Evolutionary conservation across 1,139 yeast species (phyloP).

Genomic region (Zygosaccharomyces pseudobailii): DNA sequence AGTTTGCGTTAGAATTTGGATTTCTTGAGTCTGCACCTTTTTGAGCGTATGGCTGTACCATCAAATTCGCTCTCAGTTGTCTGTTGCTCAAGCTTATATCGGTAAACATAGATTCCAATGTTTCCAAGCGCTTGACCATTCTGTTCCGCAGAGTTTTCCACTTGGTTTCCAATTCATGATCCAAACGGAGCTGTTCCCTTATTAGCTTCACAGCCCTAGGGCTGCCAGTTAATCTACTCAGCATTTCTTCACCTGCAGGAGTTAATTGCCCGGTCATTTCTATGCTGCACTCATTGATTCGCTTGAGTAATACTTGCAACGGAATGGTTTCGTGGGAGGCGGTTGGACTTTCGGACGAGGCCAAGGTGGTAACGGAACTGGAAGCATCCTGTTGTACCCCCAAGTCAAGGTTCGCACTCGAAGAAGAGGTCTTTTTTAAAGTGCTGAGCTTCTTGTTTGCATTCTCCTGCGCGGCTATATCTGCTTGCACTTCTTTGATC

Average conservation of each 20-base stretch:
- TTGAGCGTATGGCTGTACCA: slow-evolving; percentile 23
- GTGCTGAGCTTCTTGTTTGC: slow-evolving; percentile 23
- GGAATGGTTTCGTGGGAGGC: slow-evolving; percentile 10
- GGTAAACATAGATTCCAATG: slow-evolving; percentile 23
- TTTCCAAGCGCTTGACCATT: slow-evolving; percentile 20
- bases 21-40: slow-evolving; percentile 4
- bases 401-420: slow-evolving; percentile 6
- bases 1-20: slow-evolving; percentile 6
- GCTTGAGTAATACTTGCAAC: slow-evolving; percentile 15
- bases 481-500: slow-evolving; percentile 18
- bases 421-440: slow-evolving; percentile 14
- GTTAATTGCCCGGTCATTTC: slow-evolving; percentile 26
- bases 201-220: slow-evolving; percentile 21
- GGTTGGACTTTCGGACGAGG: not conserved
- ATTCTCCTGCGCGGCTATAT: slow-evolving; percentile 19
- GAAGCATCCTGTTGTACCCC: not conserved
- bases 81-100: slow-evolving; percentile 22
- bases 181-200: slow-evolving; percentile 26
- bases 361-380: not conserved
- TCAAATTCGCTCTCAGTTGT: slow-evolving; percentile 22
- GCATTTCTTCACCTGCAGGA: slow-evolving; percentile 22
- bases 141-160: slow-evolving; percentile 24
- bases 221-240: slow-evolving; percentile 22
- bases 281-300: slow-evolving; percentile 18
- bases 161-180: slow-evolving; percentile 23